Conservation (phyloP, 805 yeast genomes). For the fission yeast (Schizosaccharomyces pombe) region DNA sequence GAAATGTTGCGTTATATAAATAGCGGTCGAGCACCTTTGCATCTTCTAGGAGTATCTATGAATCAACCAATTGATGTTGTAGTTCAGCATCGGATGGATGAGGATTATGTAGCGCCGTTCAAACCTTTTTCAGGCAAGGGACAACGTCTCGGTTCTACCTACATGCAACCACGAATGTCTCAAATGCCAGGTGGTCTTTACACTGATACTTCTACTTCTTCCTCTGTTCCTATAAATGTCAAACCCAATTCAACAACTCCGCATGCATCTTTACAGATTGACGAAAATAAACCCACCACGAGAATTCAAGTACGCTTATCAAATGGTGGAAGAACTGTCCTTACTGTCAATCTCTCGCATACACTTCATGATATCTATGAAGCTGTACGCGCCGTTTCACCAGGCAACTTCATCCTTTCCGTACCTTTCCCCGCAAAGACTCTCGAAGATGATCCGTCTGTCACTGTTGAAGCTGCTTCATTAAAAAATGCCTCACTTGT, state of each 20-base stretch:
- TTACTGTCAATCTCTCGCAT: background rate
- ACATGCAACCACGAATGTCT: background rate
- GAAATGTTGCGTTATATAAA: constrained; percentile 56
- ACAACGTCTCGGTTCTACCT: constrained; percentile 1
- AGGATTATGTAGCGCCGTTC: constrained; percentile 53
- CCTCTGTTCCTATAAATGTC: background rate
- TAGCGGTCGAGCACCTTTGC: constrained; percentile 75
- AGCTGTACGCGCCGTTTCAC: background rate
- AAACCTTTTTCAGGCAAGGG: constrained; percentile 3
- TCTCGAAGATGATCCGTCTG: background rate
- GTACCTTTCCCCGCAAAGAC: constrained; percentile 3
- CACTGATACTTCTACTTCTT: background rate
- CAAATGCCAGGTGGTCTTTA: background rate
- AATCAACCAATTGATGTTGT: constrained; percentile 88
- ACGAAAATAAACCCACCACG: background rate
- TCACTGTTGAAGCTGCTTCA: background rate
- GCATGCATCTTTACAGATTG: background rate
- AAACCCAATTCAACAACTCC: background rate
- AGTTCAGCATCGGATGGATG: constrained; percentile 59
- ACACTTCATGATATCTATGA: background rate
- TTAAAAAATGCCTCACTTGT: background rate
- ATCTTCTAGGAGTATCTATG: constrained; percentile 54
- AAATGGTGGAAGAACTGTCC: background rate
- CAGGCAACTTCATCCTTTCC: background rate
- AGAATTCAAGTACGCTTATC: background rate